Percentiles rank a stretch among this genome's conserved stretches.
phyloP scores from a whole-genome alignment of 2,329 filamentous ascomycete species.

The Colletotrichum nymphaeae region DNA sequence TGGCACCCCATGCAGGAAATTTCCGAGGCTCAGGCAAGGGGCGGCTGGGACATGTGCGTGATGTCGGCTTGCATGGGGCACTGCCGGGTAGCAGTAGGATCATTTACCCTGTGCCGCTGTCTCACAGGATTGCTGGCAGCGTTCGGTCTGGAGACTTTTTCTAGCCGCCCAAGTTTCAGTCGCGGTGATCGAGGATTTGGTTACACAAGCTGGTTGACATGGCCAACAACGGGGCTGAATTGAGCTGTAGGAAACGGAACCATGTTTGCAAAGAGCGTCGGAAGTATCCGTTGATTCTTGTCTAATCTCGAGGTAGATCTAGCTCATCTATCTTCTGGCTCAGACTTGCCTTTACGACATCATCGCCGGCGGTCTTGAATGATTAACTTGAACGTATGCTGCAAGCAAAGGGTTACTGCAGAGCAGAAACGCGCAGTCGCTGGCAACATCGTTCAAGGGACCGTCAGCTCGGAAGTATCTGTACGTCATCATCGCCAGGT shows the following conservation, averaged over 20 bases:
- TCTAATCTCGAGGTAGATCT: not conserved
- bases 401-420: conserved; percentile 57
- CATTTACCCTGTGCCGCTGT: not conserved
- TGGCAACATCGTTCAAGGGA: conserved; percentile 36
- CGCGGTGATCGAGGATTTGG: not conserved
- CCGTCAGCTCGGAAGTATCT: conserved; percentile 79
- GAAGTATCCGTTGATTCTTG: not conserved
- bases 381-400: conserved; percentile 38
- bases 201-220: not conserved
- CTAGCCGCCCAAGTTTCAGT: not conserved
- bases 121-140: not conserved
- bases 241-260: not conserved
- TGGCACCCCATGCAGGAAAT: not conserved
- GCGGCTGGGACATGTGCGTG: not conserved
- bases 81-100: not conserved
- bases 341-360: conserved; percentile 75
- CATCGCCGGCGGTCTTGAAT: conserved; percentile 51
- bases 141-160: not conserved
- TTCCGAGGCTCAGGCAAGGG: not conserved
- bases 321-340: conserved; percentile 51
- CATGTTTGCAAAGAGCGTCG: not conserved
- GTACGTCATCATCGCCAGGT: conserved; percentile 73
- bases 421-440: conserved; percentile 61
- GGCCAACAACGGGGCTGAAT: not conserved
- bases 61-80: not conserved